Percentiles rank a stretch among this genome's conserved stretches.
Evolutionary conservation across 2,329 filamentous ascomycete genomes (phyloP).

Genomic region (Penicillium sp.): DNA sequence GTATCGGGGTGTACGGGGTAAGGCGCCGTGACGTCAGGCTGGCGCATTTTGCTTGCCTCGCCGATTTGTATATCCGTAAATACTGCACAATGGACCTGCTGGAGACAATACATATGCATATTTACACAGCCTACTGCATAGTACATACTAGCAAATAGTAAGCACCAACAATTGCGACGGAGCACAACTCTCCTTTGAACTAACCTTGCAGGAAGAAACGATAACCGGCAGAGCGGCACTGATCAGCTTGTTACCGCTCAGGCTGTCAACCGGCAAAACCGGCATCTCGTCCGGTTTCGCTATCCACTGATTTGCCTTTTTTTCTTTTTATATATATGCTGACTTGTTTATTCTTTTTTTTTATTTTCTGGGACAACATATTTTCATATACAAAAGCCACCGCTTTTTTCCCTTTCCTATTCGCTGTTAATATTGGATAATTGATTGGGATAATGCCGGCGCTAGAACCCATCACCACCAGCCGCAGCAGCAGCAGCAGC

Average conservation of each 20-base stretch:
- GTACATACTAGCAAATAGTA: too few relatives aligned
- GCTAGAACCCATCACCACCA: constrained; percentile 5
- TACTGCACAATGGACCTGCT: too few relatives aligned
- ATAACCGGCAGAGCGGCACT: too few relatives aligned
- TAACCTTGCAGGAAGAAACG: neutral
- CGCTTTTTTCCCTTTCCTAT: neutral
- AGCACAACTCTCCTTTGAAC: too few relatives aligned
- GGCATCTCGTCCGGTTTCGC: constrained; percentile 1
- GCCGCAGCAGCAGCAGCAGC: constrained; percentile 1
- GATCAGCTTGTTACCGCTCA: neutral
- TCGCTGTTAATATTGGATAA: neutral
- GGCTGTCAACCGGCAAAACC: neutral
- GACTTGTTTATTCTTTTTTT: neutral
- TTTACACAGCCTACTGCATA: too few relatives aligned
- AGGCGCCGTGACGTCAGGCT: too few relatives aligned
- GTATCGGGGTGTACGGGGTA: too few relatives aligned
- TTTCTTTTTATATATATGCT: neutral
- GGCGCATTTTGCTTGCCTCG: too few relatives aligned
- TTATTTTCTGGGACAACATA: neutral
- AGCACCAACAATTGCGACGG: too few relatives aligned
- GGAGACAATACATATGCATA: too few relatives aligned
- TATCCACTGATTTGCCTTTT: neutral
- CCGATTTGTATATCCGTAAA: too few relatives aligned
- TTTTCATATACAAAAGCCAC: neutral
- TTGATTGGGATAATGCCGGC: neutral